Base-by-base conservation (phyloP, 176 grass and related monocot genomes). In the Canna indica region DNA sequence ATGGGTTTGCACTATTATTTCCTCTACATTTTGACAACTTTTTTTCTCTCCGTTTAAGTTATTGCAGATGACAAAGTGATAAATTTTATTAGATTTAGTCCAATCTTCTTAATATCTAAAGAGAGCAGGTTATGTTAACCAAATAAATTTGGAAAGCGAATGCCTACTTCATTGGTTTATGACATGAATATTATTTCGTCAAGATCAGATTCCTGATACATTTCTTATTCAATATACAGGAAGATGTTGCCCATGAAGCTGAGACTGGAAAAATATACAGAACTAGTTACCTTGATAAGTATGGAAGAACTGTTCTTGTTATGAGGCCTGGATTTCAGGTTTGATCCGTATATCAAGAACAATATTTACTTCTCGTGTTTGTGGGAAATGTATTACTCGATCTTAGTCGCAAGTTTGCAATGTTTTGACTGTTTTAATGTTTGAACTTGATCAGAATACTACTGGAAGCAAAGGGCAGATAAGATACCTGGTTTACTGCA, bases 231-330 rank as follows among this genome's bases (percentile, higher is more conserved):
- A 42, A 36, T 29, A 36, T 68, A 47, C 72, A 91, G 89, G 85
- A 87, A 70, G 89, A 91, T 75, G 65, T 91, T 73, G 67, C 82
- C 11, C 67, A 78, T 27, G 85, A 91, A 88, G 89, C 85, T 56
- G 82, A 88, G 39, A 91, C 85, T 53, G 89, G 89, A 85, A 91
- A 91, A 50, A 88, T 88, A 69, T 88, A 91, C 33, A 83, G 89
- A 67, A 85, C 89, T 52, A 82, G 88, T 73, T 88, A 91, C 77
- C 76, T 81, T 36, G 89, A 91, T 67, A 91, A 82, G 75, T 69
- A 76, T 81, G 89, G 89, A 65, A 88, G 89, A 81, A 64, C 85
- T 81, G 89, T 91, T 85, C 89, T 91, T 88, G 73, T 91, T 36
- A 62, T 91, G 74, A 88, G 89, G 41, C 85, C 85, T 78, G 85